Evolutionary conservation across 148 eudicot species (phyloP).

Genomic region (Rheum nobile): DNA sequence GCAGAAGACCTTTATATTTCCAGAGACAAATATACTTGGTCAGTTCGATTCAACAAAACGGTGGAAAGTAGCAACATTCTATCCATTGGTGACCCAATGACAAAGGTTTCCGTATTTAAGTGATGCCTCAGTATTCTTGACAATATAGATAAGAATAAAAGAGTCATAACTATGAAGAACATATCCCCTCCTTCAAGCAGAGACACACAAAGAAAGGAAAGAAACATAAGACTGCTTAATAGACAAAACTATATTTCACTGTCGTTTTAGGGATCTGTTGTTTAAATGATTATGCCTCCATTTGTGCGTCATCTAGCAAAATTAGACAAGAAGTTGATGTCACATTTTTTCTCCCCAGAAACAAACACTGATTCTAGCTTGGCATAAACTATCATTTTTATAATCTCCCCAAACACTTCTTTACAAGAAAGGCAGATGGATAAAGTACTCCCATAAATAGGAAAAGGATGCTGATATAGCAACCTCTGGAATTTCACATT

Average conservation of each 20-base stretch:
- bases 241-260: not conserved
- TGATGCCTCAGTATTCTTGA: not conserved
- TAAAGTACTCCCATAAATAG: not conserved
- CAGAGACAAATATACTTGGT: not conserved
- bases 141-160: not conserved
- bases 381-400: not conserved
- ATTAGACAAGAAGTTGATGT: not conserved
- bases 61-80: not conserved
- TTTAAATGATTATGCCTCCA: not conserved
- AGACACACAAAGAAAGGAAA: not conserved
- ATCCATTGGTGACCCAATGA: not conserved
- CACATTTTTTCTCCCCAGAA: not conserved
- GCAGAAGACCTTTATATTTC: conserved; percentile 7
- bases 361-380: not conserved
- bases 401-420: not conserved
- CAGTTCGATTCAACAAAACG: not conserved
- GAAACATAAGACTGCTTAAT: no score
- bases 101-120: not conserved
- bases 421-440: not conserved
- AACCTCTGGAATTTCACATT: not conserved
- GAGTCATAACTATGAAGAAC: not conserved
- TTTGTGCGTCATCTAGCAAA: not conserved
- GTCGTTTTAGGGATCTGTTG: not conserved
- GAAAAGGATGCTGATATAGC: not conserved
- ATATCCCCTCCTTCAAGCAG: not conserved